phyloP scores from a whole-genome alignment of 2,329 filamentous ascomycete genomes.

The Eurotiales sp. region DNA sequence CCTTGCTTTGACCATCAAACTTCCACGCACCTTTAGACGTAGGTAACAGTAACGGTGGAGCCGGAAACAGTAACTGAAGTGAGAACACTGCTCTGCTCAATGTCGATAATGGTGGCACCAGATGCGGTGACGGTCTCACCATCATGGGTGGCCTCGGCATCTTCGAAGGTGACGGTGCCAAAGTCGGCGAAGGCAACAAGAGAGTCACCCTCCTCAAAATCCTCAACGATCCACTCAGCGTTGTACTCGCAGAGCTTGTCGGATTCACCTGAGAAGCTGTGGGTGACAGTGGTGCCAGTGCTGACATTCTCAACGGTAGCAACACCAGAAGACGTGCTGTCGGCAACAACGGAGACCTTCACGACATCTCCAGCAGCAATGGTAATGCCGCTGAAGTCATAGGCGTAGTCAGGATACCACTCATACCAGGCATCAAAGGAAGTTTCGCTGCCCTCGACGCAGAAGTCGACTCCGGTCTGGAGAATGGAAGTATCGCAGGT shows the following conservation, averaged over 20 bases:
- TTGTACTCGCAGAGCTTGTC: slow-evolving; percentile 52
- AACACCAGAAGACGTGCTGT: slow-evolving; percentile 29
- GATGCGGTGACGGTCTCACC: slow-evolving; percentile 15
- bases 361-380: slow-evolving; percentile 10
- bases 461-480: slow-evolving; percentile 57
- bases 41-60: slow-evolving; percentile 10
- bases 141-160: slow-evolving; percentile 23
- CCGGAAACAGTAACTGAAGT: slow-evolving; percentile 14
- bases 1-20: neutral
- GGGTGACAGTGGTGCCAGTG: slow-evolving; percentile 50
- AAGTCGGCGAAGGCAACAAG: slow-evolving; percentile 49
- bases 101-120: slow-evolving; percentile 38
- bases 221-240: slow-evolving; percentile 63
- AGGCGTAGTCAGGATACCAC: slow-evolving; percentile 49
- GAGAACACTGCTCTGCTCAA: slow-evolving; percentile 38
- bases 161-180: slow-evolving; percentile 41
- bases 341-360: slow-evolving; percentile 10
- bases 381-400: slow-evolving; percentile 13
- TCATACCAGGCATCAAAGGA: slow-evolving; percentile 59
- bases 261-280: slow-evolving; percentile 43
- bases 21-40: neutral
- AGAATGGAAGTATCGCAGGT: slow-evolving; percentile 53
- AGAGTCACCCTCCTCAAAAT: slow-evolving; percentile 39
- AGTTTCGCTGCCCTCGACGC: slow-evolving; percentile 34
- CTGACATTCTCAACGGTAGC: slow-evolving; percentile 51